Evolutionary conservation across 768 basidiomycete species (phyloP).

Genomic region (Mycena olivaceomarginata): DNA sequence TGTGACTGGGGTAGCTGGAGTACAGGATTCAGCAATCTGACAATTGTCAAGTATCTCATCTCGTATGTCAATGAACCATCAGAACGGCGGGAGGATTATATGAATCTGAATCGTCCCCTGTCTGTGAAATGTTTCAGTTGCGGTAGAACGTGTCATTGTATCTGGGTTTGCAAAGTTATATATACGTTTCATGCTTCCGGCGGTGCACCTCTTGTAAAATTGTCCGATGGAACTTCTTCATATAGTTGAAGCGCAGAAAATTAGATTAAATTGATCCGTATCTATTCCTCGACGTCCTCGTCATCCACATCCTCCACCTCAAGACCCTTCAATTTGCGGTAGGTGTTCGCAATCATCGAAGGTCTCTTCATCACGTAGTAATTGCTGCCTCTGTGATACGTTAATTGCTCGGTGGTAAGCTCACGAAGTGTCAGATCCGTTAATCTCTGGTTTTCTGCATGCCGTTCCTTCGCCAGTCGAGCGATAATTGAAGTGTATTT

Average conservation of each 20-base stretch:
- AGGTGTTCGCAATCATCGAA: slow-evolving; percentile 9
- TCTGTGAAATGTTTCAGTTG: slow-evolving; percentile 51
- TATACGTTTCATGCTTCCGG: neutral
- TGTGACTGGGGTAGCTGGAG: slow-evolving; percentile 69
- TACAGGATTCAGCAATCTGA: slow-evolving; percentile 58
- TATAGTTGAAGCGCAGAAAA: no score
- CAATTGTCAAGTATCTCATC: slow-evolving; percentile 64
- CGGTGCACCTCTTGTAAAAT: neutral
- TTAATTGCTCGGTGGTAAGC: slow-evolving; percentile 14
- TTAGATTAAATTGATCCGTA: neutral
- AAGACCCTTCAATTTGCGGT: slow-evolving; percentile 22
- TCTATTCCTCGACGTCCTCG: neutral
- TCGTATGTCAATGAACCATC: slow-evolving; percentile 60
- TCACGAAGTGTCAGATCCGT: neutral
- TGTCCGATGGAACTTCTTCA: no score
- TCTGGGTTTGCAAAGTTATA: neutral
- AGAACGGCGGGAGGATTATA: slow-evolving; percentile 55
- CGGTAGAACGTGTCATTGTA: slow-evolving; percentile 55
- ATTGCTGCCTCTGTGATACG: slow-evolving; percentile 10
- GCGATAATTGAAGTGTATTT: slow-evolving; percentile 3
- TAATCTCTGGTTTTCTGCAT: neutral
- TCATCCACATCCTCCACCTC: neutral
- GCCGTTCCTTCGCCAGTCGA: neutral
- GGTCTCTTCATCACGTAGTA: slow-evolving; percentile 11
- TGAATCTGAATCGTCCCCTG: slow-evolving; percentile 54